Base-by-base conservation (phyloP, 805 yeast species). In the Lachancea kluyveri region DNA sequence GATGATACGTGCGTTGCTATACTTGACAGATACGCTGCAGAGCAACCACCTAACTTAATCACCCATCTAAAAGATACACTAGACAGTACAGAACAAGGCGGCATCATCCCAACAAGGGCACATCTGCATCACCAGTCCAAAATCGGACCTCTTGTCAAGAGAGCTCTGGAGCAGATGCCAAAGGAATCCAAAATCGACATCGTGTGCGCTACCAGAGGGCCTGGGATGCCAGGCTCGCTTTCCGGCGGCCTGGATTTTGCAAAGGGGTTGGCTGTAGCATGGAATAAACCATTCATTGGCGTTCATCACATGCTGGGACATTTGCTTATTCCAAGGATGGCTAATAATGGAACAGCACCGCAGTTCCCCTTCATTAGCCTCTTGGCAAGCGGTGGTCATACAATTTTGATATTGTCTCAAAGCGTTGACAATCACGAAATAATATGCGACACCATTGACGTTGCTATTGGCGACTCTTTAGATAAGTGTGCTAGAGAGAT, bases 261-360 rank as follows among this genome's bases (percentile, higher is more conserved):
- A 0, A 81, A 85, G 46, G 98, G 97, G 0, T 61, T 92, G 8
- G 63, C 87, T 1, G 60, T 81, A 1, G 96, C 88, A 0, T 81
- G 86, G 80, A 55, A 70, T 9, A 70, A 64, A 5, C 96, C 96
- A 0, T 48, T 85, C 12, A 64, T 92, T 2, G 97, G 96, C 0
- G 95, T 90, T 0, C 94, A 92, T 54, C 98, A 92, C 50, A 90
- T 92, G 98, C 64, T 90, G 29, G 98, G 95, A 0, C 98, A 92
- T 60, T 61, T 92, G 4, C 55, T 92, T 17, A 66, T 84, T 0
- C 77, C 87, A 2, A 54, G 87, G 31, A 53, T 76, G 52, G 60
- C 52, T 14, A 48, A 58, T 30, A 63, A 62, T 29, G 75, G 72
- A 0, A 14, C 34, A 1, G 28, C 39, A 0, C 83, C 84, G 0